Base-by-base conservation (phyloP, 306 rosid genomes). In the Leucaena leucocephala region DNA sequence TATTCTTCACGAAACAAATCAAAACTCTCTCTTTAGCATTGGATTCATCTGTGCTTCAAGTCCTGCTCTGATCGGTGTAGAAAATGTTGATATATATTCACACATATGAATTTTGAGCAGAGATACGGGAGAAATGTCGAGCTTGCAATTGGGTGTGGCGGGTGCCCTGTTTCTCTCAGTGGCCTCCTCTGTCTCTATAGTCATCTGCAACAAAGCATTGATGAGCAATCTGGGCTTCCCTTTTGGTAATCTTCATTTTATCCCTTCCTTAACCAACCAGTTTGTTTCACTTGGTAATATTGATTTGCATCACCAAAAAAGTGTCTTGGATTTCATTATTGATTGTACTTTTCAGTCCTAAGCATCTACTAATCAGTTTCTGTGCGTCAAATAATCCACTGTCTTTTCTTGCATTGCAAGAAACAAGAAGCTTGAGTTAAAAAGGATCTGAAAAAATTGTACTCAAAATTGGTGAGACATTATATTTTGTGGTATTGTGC, bases 161-260 rank as follows among this genome's bases (percentile, higher is more conserved):
- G 97, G 99, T 42, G 98, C 98, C 45, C 90, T 95, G 52, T 95
- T 91, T 80, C 98, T 95, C 43, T 95, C 99, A 0, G 99, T 95
- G 76, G 97, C 98, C 50, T 95, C 99, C 44, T 95, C 99, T 8
- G 99, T 95, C 78, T 93, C 98, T 75, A 95, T 95, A 82, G 99
- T 95, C 76, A 95, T 95, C 58, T 95, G 99, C 92, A 95, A 95
- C 91, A 95, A 95, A 85, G 97, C 99, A 68, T 83, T 95, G 90
- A 95, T 95, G 97, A 95, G 99, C 94, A 87, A 91, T 78, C 96
- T 95, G 52, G 99, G 99, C 80, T 95, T 95, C 87, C 99, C 96
- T 83, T 94, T 94, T 49, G 98, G 98, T 93, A 76, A 63, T 73
- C 64, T 36, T 5, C 75, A 58, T 42, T 77, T 65, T 55, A 4